Percentiles rank a stretch among this genome's conserved stretches.
Evolutionary conservation across 164 flowering plant genomes (phyloP).

Genomic region (Saururus chinensis): DNA sequence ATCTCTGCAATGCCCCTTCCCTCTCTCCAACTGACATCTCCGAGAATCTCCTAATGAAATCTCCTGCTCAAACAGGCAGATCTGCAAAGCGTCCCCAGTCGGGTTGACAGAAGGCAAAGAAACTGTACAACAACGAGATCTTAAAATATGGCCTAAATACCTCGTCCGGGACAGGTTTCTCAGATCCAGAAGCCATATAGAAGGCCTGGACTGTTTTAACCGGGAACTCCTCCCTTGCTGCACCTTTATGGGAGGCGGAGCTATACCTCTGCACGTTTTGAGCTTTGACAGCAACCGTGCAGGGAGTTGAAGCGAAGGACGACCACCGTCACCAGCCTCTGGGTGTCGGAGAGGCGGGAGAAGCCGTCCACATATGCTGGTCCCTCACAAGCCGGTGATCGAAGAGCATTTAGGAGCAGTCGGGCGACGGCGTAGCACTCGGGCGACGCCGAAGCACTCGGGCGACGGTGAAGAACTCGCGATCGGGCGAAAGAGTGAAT

Average conservation of each 20-base stretch:
- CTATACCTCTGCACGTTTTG: no score
- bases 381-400: no score
- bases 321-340: no score
- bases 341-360: no score
- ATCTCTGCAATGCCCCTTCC: slow-evolving; percentile 5
- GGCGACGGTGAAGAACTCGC: slow-evolving; percentile 4
- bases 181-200: slow-evolving; percentile 11
- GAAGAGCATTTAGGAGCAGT: neutral
- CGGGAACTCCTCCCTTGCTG: no score
- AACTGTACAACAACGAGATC: neutral
- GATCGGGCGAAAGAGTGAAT: no score
- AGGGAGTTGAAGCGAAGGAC: no score
- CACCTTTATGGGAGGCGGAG: no score
- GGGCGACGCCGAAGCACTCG: slow-evolving; percentile 3
- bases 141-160: slow-evolving; percentile 9
- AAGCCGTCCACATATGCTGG: neutral
- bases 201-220: no score
- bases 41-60: slow-evolving; percentile 7
- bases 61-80: neutral
- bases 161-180: slow-evolving; percentile 42
- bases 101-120: slow-evolving; percentile 5
- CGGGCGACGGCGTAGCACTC: slow-evolving; percentile 6
- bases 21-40: slow-evolving; percentile 9
- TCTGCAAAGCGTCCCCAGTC: slow-evolving; percentile 12
- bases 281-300: no score